A percentile compares a stretch with the other conserved stretches of the same genome.
phyloP scores from a whole-genome alignment of 2,329 filamentous ascomycete species.

The Pezicula carpinea region DNA sequence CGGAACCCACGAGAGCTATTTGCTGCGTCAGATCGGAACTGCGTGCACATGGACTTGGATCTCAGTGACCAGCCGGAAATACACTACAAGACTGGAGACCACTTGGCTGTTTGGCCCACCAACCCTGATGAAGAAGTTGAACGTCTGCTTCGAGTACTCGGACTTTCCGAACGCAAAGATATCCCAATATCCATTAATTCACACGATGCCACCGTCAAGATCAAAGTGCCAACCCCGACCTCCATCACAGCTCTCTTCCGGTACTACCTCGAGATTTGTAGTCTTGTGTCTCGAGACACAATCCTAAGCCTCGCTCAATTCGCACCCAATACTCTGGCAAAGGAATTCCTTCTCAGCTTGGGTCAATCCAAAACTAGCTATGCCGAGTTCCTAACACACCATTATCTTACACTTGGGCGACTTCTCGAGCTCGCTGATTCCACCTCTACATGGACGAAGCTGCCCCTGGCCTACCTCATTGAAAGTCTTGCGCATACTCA shows the following conservation, averaged over 20 bases:
- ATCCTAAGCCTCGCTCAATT: conserved; percentile 34
- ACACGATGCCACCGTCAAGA: conserved; percentile 5
- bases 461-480: conserved; percentile 51
- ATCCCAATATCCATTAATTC: conserved; percentile 9
- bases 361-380: conserved; percentile 10
- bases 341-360: conserved; percentile 5
- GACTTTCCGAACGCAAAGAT: conserved; percentile 1
- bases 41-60: conserved; percentile 20
- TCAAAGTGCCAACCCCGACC: conserved; percentile 15
- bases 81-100: conserved; percentile 23
- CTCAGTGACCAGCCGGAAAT: conserved; percentile 12
- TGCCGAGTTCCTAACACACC: conserved; percentile 4
- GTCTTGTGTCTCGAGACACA: conserved; percentile 34
- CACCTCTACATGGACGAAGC: conserved; percentile 28
- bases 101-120: conserved; percentile 19
- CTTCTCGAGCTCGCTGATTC: conserved; percentile 5
- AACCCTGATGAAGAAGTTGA: conserved; percentile 16
- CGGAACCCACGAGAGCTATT: conserved; percentile 7
- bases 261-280: conserved; percentile 43
- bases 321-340: conserved; percentile 29
- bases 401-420: conserved; percentile 11
- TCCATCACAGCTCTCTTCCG: conserved; percentile 33
- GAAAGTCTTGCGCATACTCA: conserved; percentile 52
- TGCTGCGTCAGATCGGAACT: conserved; percentile 12
- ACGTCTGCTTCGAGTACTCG: conserved; percentile 10